phyloP scores from a whole-genome alignment of 257 asterid genomes.

The Plectranthus barbatus region DNA sequence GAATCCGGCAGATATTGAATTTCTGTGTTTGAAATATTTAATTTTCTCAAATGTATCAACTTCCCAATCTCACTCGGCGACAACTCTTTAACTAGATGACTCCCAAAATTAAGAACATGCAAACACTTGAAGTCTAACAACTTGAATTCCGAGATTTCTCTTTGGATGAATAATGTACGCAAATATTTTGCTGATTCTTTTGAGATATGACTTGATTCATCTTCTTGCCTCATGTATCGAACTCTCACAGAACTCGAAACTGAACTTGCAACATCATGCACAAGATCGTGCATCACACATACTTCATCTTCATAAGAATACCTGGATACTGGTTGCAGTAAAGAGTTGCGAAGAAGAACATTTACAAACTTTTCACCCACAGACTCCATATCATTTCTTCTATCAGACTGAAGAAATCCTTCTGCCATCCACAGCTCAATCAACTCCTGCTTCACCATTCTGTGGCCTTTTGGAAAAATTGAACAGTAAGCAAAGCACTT shows the following conservation, averaged over 20 bases:
- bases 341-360: slow-evolving; percentile 7
- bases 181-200: background rate
- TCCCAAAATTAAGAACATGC: background rate
- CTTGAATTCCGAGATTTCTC: background rate
- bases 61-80: background rate
- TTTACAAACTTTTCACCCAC: background rate
- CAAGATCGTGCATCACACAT: slow-evolving; percentile 24
- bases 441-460: background rate
- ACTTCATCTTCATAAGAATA: background rate
- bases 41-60: background rate
- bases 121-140: background rate
- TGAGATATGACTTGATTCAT: background rate
- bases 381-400: background rate
- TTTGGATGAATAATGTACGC: slow-evolving; percentile 6
- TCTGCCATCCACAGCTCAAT: background rate
- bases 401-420: background rate
- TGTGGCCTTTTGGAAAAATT: background rate
- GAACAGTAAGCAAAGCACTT: slow-evolving; percentile 22
- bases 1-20: background rate
- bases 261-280: slow-evolving; percentile 19
- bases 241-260: background rate
- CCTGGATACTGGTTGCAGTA: slow-evolving; percentile 1
- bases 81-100: background rate
- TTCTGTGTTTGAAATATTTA: background rate
- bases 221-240: background rate